A percentile compares a stretch with the other conserved stretches of the same genome.
Conservation (phyloP, 352 stramenopile species). For the Globisporangium emineosum region DNA sequence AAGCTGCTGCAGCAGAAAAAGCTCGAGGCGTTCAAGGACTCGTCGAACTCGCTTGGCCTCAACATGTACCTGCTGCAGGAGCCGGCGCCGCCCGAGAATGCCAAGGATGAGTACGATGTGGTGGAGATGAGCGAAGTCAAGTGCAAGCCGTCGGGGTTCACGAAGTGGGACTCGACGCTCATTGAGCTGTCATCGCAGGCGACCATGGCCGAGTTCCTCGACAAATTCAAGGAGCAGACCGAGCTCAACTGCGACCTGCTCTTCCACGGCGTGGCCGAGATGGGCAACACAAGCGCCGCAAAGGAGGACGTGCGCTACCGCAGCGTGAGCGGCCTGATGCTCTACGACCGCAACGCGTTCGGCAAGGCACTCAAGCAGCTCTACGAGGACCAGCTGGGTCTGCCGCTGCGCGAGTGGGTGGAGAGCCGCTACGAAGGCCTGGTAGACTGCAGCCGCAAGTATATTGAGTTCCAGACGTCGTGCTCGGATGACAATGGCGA, state of each 20-base stretch:
- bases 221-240: slow-evolving; percentile 62
- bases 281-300: slow-evolving; percentile 47
- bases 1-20: slow-evolving; percentile 89
- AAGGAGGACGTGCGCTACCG: slow-evolving; percentile 66
- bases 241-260: slow-evolving; percentile 80
- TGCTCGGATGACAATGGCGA: slow-evolving; percentile 82
- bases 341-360: slow-evolving; percentile 84
- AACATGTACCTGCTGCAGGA: slow-evolving; percentile 94
- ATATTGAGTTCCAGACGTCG: slow-evolving; percentile 81
- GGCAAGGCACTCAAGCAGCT: slow-evolving; percentile 69
- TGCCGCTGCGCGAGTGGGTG: slow-evolving; percentile 61
- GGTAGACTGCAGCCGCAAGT: slow-evolving; percentile 79
- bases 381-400: slow-evolving; percentile 56
- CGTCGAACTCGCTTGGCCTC: slow-evolving; percentile 88
- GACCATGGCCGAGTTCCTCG: slow-evolving; percentile 67
- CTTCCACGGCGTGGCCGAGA: slow-evolving; percentile 75
- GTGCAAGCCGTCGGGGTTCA: slow-evolving; percentile 86
- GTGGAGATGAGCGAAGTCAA: slow-evolving; percentile 87
- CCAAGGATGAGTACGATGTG: slow-evolving; percentile 91
- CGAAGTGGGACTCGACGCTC: slow-evolving; percentile 90
- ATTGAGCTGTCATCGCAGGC: slow-evolving; percentile 65
- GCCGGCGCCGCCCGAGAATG: slow-evolving; percentile 74
- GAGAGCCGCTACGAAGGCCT: slow-evolving; percentile 79
- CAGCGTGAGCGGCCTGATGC: slow-evolving; percentile 75
- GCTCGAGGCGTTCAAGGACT: slow-evolving; percentile 89